phyloP scores from a whole-genome alignment of 1,284 basidiomycete genomes.

The Cryptococcus sp. region DNA sequence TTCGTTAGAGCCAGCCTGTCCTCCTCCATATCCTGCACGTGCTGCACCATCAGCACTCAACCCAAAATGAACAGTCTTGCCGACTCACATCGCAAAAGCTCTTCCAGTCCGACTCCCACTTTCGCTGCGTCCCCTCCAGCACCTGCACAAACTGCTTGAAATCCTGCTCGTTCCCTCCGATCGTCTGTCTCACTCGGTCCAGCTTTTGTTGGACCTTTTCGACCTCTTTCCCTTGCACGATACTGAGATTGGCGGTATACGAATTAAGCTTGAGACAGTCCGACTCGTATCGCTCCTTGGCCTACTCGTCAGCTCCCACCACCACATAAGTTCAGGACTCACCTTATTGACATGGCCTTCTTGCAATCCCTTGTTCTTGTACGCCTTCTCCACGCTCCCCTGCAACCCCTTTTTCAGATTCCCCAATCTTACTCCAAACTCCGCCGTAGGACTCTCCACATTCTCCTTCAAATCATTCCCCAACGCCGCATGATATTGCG shows the following conservation, averaged over 20 bases:
- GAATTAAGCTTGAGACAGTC: conserved; percentile 94
- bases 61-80: too few species aligned
- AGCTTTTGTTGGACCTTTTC: conserved; percentile 86
- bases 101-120: conserved; percentile 96
- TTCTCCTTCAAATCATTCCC: conserved; percentile 71
- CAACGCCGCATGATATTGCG: conserved; percentile 53
- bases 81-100: conserved; percentile 66
- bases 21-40: conserved; percentile 93
- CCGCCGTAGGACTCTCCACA: conserved; percentile 61
- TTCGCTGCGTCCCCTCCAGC: conserved; percentile 69
- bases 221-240: conserved; percentile 89
- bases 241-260: conserved; percentile 85
- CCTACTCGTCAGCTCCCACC: conserved; percentile 42
- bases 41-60: conserved; percentile 37
- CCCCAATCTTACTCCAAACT: conserved; percentile 62
- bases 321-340: conserved; percentile 7
- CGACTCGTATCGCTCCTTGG: conserved; percentile 87
- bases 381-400: conserved; percentile 73
- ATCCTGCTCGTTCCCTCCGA: conserved; percentile 82
- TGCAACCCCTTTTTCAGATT: conserved; percentile 66
- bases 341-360: conserved; percentile 73
- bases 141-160: conserved; percentile 81
- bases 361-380: conserved; percentile 77
- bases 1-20: conserved; percentile 89
- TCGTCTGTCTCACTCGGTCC: conserved; percentile 82